These are phyloP conservation scores for Baudoinia panamericana DNA, from an alignment of 495 filamentous ascomycete species.

Conservation along the genomic window DNA sequence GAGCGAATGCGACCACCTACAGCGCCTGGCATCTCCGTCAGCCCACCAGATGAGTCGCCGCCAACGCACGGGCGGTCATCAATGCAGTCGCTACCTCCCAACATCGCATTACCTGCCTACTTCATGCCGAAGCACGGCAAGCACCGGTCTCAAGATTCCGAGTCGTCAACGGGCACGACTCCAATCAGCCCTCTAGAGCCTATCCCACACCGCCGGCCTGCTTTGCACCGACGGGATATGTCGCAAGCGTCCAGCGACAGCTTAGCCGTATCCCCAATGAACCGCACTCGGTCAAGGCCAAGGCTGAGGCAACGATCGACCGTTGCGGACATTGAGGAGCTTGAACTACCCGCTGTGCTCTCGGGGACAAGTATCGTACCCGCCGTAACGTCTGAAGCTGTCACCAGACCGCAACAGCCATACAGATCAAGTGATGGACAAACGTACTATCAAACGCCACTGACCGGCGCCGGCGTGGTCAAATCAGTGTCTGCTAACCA, in stretches of 20 bases:
- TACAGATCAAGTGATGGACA: not conserved
- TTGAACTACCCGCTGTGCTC: not conserved
- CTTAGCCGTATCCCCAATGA: not conserved
- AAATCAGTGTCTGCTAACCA: not conserved
- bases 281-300: not conserved
- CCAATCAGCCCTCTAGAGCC: too few species aligned
- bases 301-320: not conserved
- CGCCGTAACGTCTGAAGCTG: not conserved
- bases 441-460: not conserved
- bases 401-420: not conserved
- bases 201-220: too few species aligned
- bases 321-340: conserved; percentile 1
- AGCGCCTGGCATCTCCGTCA: conserved; percentile 7
- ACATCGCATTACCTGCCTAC: too few species aligned
- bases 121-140: too few species aligned
- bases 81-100: not conserved
- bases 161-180: not conserved
- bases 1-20: not conserved
- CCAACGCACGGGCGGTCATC: not conserved
- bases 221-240: too few species aligned
- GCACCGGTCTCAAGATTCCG: not conserved
- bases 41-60: not conserved
- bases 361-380: not conserved
- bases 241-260: too few species aligned
- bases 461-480: not conserved